These are phyloP conservation scores for Ambrosia hybrid DNA, from an alignment of 140 eudicot species.

Conservation along the genomic window DNA sequence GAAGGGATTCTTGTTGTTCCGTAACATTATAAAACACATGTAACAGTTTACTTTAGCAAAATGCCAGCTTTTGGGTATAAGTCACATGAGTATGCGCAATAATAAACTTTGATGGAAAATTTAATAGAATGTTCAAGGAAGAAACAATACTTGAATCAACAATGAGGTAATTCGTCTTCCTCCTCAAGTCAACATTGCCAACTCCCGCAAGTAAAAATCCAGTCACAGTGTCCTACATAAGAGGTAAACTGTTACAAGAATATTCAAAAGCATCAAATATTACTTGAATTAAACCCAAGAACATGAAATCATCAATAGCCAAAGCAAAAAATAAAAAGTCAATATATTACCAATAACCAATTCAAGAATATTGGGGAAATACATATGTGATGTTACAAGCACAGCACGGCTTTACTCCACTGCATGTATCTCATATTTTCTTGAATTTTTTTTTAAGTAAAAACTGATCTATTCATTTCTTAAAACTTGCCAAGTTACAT, in stretches of 20 bases:
- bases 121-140: slow-evolving; percentile 9
- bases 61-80: background rate
- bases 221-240: slow-evolving; percentile 82
- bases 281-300: background rate
- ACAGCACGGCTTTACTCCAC: too few species aligned
- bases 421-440: background rate
- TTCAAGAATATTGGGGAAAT: too few species aligned
- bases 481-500: too few species aligned
- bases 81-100: background rate
- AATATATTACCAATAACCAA: background rate
- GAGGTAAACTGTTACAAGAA: slow-evolving; percentile 1
- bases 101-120: background rate
- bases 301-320: background rate
- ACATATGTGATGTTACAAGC: too few species aligned
- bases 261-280: too few species aligned
- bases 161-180: slow-evolving; percentile 95
- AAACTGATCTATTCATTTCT: too few species aligned
- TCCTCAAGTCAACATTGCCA: slow-evolving; percentile 93
- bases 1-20: background rate
- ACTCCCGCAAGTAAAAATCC: slow-evolving; percentile 98
- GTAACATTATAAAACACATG: background rate
- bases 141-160: slow-evolving; percentile 78
- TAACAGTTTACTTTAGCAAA: background rate
- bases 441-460: background rate
- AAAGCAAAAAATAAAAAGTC: background rate